Conservation (phyloP, 2,329 filamentous ascomycete genomes). For the Neoscytalidium dimidiatum region DNA sequence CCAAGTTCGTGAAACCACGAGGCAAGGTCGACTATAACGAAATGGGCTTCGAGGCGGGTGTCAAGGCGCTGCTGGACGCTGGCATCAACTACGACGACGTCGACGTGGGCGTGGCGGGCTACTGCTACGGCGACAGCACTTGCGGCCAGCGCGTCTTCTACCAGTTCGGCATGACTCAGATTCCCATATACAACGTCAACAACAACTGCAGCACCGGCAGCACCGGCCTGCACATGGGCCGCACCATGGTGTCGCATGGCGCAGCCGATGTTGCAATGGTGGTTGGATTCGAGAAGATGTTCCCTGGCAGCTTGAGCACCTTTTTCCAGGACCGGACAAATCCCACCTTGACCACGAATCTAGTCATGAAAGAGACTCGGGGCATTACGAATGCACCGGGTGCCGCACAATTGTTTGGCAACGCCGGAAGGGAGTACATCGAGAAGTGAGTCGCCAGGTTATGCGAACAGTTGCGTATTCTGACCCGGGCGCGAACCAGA, state of each 20-base stretch:
- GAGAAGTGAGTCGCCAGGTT: slow-evolving; percentile 65
- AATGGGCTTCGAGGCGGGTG: slow-evolving; percentile 86
- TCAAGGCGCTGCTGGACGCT: slow-evolving; percentile 80
- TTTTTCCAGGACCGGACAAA: slow-evolving; percentile 85
- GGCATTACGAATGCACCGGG: slow-evolving; percentile 81
- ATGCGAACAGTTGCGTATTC: no score
- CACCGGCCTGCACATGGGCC: slow-evolving; percentile 82
- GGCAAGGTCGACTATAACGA: slow-evolving; percentile 95
- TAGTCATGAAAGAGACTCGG: slow-evolving; percentile 82
- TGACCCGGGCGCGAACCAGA: slow-evolving; percentile 42
- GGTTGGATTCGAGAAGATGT: slow-evolving; percentile 98
- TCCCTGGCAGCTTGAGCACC: slow-evolving; percentile 78
- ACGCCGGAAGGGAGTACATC: slow-evolving; percentile 91
- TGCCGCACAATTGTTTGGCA: slow-evolving; percentile 92
- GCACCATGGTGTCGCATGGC: slow-evolving; percentile 76
- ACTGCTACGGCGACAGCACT: slow-evolving; percentile 94
- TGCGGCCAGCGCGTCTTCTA: slow-evolving; percentile 97
- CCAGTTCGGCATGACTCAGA: slow-evolving; percentile 96
- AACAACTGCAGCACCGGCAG: slow-evolving; percentile 98
- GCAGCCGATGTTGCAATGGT: slow-evolving; percentile 87
- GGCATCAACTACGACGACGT: slow-evolving; percentile 97
- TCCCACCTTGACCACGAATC: slow-evolving; percentile 69
- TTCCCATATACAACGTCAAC: slow-evolving; percentile 97
- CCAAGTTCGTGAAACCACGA: slow-evolving; percentile 97
- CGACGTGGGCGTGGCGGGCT: slow-evolving; percentile 78